A percentile compares a stretch with the other conserved stretches of the same genome.
These are phyloP conservation scores for Leccinellum rugosiceps DNA, from an alignment of 768 basidiomycete genomes.

Conservation along the genomic window DNA sequence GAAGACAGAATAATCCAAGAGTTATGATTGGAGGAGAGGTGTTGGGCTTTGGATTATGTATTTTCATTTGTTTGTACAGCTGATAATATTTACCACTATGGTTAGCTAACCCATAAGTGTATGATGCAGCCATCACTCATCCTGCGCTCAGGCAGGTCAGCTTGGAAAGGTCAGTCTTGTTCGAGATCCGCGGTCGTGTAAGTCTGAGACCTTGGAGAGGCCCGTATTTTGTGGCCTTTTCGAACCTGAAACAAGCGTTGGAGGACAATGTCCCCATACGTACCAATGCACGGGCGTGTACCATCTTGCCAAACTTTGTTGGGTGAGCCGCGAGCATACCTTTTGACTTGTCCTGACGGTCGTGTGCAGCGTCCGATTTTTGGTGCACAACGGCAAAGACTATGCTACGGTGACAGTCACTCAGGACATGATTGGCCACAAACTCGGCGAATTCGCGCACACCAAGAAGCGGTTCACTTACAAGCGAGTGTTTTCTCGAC, in stretches of 20 bases:
- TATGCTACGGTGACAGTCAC: constrained; percentile 84
- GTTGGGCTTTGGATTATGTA: too few species aligned
- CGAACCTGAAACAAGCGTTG: constrained; percentile 78
- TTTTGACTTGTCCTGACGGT: neutral
- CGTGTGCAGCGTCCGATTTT: constrained; percentile 66
- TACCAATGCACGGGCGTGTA: constrained; percentile 86
- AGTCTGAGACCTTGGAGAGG: constrained; percentile 43
- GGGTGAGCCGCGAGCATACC: constrained; percentile 55
- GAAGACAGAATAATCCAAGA: too few species aligned
- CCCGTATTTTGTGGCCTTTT: constrained; percentile 93
- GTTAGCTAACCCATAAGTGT: neutral
- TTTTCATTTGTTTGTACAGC: neutral
- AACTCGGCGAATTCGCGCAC: constrained; percentile 90
- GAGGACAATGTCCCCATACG: constrained; percentile 81
- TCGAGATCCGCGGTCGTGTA: neutral
- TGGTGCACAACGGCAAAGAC: constrained; percentile 93
- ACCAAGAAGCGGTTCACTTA: constrained; percentile 86
- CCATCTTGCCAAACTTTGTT: constrained; percentile 93
- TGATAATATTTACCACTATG: neutral
- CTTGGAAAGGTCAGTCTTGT: constrained; percentile 67
- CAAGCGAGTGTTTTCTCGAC: constrained; percentile 54
- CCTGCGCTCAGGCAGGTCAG: constrained; percentile 67
- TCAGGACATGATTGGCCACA: constrained; percentile 99
- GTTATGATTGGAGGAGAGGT: too few species aligned
- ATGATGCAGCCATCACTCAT: constrained; percentile 62